phyloP scores from a whole-genome alignment of 352 stramenopile species.

The Globisporangium uncinulatum region DNA sequence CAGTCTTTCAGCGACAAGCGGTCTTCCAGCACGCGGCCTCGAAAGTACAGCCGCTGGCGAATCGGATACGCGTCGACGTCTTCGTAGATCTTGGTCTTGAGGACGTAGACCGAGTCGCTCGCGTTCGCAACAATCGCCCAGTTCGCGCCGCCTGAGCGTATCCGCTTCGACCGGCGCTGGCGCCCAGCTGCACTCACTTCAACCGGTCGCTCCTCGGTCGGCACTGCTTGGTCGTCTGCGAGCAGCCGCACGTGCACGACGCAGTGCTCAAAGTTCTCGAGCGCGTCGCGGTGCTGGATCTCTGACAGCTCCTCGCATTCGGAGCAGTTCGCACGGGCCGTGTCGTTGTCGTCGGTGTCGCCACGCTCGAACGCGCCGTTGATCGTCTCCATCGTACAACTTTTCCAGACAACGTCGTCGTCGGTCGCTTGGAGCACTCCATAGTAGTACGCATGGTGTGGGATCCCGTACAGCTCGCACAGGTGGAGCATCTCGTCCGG shows the following conservation, averaged over 20 bases:
- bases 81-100: conserved; percentile 75
- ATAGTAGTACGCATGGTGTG: conserved; percentile 46
- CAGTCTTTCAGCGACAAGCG: conserved; percentile 49
- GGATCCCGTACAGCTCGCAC: conserved; percentile 46
- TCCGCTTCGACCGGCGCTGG: conserved; percentile 61
- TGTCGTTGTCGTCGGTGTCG: conserved; percentile 14
- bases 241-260: conserved; percentile 61
- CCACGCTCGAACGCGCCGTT: neutral
- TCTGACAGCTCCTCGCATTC: conserved; percentile 45
- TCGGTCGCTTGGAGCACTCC: conserved; percentile 20
- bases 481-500: conserved; percentile 57
- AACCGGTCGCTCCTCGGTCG: conserved; percentile 27
- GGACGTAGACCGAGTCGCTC: conserved; percentile 62
- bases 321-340: conserved; percentile 26
- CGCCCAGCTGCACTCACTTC: conserved; percentile 28
- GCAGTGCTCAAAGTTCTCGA: conserved; percentile 61
- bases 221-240: conserved; percentile 44
- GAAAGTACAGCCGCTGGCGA: conserved; percentile 68
- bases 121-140: conserved; percentile 54
- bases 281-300: conserved; percentile 32
- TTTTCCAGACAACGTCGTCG: conserved; percentile 32
- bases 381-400: conserved; percentile 30
- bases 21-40: conserved; percentile 51
- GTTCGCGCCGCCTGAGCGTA: conserved; percentile 32
- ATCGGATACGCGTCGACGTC: conserved; percentile 63